Conservation (phyloP, 257 asterid species). For the Solanum chilense region DNA sequence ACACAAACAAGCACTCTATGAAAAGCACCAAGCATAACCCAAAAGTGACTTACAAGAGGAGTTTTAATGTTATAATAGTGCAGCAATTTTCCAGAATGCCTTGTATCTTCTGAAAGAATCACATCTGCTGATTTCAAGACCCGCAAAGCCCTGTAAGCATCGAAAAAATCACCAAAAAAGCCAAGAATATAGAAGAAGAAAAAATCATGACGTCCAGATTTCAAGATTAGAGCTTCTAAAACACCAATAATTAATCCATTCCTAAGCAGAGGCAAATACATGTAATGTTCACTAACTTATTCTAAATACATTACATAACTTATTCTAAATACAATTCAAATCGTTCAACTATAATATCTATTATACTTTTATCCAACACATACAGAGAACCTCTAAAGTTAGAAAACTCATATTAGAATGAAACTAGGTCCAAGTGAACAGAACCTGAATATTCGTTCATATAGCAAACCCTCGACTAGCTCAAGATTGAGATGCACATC, state of each 20-base stretch:
- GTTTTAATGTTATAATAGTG: constrained; percentile 67
- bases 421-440: neutral
- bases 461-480: neutral
- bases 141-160: constrained; percentile 59
- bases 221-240: neutral
- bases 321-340: neutral
- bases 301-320: neutral
- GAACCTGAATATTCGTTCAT: neutral
- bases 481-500: neutral
- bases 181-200: neutral
- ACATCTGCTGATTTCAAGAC: constrained; percentile 78
- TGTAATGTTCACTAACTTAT: neutral
- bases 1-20: neutral
- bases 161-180: neutral
- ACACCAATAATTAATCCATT: neutral
- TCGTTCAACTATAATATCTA: neutral
- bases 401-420: neutral
- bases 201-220: neutral
- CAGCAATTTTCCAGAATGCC: constrained; percentile 94
- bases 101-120: constrained; percentile 84
- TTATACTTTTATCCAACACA: neutral
- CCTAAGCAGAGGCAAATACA: neutral
- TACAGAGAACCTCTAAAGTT: neutral
- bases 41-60: constrained; percentile 62
- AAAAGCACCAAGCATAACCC: neutral